Evolutionary conservation across 1,284 basidiomycete genomes (phyloP).

Genomic region (Trichosporon sp.): DNA sequence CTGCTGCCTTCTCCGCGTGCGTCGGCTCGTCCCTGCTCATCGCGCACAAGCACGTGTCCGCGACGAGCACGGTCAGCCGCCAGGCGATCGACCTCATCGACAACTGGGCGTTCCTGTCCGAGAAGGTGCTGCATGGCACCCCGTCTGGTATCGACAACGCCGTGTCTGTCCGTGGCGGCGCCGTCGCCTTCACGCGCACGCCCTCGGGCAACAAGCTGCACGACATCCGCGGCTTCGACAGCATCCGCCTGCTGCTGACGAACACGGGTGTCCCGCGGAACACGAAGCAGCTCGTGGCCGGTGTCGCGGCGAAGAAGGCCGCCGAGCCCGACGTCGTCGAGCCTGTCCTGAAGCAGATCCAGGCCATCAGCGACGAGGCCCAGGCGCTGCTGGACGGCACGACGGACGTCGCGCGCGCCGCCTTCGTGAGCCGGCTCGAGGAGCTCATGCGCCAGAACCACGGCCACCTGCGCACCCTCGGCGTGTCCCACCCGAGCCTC

Average conservation of each 20-base stretch:
- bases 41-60: conserved; percentile 34
- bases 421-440: conserved; percentile 54
- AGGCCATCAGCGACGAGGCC: conserved; percentile 75
- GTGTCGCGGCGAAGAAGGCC: conserved; percentile 55
- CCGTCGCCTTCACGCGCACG: conserved; percentile 80
- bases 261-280: conserved; percentile 89
- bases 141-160: conserved; percentile 98
- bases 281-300: conserved; percentile 90
- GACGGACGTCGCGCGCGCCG: conserved; percentile 52
- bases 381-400: conserved; percentile 66
- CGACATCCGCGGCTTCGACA: conserved; percentile 75
- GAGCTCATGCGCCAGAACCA: conserved; percentile 84
- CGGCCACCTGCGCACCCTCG: conserved; percentile 73
- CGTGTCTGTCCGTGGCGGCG: conserved; percentile 88
- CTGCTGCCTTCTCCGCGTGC: conserved; percentile 89
- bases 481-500: conserved; percentile 85
- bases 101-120: conserved; percentile 87
- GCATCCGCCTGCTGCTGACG: conserved; percentile 76
- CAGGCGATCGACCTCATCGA: conserved; percentile 76
- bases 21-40: conserved; percentile 71
- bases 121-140: conserved; percentile 96
- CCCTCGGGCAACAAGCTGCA: conserved; percentile 77
- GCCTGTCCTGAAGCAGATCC: conserved; percentile 69
- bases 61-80: conserved; percentile 58
- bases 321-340: conserved; percentile 75